Evolutionary conservation across 2,329 filamentous ascomycete genomes (phyloP).

Genomic region (Bretziella fagacearum): DNA sequence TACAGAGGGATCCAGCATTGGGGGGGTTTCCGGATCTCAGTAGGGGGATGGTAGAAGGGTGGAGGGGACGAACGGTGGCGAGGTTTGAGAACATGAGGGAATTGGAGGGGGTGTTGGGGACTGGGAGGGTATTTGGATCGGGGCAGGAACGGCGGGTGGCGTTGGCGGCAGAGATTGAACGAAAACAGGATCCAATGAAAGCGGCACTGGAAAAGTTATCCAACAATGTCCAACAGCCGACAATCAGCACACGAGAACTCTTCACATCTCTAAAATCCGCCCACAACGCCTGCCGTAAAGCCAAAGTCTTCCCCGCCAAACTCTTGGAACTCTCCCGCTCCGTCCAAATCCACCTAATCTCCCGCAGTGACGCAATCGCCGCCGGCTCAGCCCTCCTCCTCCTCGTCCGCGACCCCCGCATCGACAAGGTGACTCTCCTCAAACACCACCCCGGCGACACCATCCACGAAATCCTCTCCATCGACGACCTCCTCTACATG

Average conservation of each 20-base stretch:
- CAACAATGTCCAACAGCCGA: too few species aligned
- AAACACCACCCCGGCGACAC: conserved; percentile 3
- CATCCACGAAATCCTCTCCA: conserved; percentile 1
- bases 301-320: too few species aligned
- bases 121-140: too few species aligned
- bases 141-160: too few species aligned
- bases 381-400: not conserved
- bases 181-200: too few species aligned
- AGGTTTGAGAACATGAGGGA: conserved; percentile 5
- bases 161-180: too few species aligned
- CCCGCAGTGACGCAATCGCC: conserved; percentile 3
- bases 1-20: not conserved
- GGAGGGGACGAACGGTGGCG: not conserved
- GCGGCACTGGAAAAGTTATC: too few species aligned
- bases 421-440: not conserved
- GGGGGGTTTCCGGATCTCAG: not conserved
- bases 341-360: too few species aligned
- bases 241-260: too few species aligned
- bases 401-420: conserved; percentile 4
- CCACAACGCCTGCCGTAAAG: too few species aligned
- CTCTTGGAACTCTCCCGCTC: too few species aligned
- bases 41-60: not conserved
- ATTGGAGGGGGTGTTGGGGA: conserved; percentile 1
- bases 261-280: too few species aligned
- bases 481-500: conserved; percentile 11